A percentile compares a stretch with the other conserved stretches of the same genome.
Evolutionary conservation across 345 rosid species (phyloP).

Genomic region (Citrus maxima): DNA sequence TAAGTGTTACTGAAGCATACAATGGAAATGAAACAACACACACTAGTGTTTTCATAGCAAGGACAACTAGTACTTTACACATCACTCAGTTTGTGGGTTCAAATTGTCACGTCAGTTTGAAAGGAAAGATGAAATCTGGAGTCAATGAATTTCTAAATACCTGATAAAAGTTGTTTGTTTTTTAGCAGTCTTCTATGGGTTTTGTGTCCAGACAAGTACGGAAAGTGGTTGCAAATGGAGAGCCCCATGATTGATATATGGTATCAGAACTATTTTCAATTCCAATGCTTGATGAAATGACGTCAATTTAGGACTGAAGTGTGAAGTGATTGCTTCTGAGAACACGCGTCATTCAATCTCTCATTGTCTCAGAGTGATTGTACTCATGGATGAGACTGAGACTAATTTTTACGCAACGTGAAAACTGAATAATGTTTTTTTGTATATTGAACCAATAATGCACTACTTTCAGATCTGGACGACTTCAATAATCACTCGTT

Average conservation of each 20-base stretch:
- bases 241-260: conserved; percentile 1
- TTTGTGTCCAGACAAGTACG: neutral
- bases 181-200: neutral
- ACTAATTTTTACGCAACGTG: neutral
- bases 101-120: neutral
- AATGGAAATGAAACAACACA: no score
- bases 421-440: neutral
- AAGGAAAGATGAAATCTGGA: neutral
- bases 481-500: neutral
- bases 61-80: no score
- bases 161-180: neutral
- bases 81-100: no score
- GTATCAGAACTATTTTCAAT: neutral
- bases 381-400: neutral
- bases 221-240: neutral
- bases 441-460: neutral
- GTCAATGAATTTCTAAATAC: neutral
- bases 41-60: no score
- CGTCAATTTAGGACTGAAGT: neutral
- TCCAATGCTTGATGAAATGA: neutral
- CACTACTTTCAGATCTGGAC: neutral
- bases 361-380: neutral
- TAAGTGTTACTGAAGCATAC: no score
- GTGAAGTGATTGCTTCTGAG: neutral
- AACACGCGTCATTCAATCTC: neutral